Percentiles rank a stretch among this genome's conserved stretches.
These are phyloP conservation scores for Centrapalus pauciflorus DNA, from an alignment of 129 eudicot species.

Conservation along the genomic window DNA sequence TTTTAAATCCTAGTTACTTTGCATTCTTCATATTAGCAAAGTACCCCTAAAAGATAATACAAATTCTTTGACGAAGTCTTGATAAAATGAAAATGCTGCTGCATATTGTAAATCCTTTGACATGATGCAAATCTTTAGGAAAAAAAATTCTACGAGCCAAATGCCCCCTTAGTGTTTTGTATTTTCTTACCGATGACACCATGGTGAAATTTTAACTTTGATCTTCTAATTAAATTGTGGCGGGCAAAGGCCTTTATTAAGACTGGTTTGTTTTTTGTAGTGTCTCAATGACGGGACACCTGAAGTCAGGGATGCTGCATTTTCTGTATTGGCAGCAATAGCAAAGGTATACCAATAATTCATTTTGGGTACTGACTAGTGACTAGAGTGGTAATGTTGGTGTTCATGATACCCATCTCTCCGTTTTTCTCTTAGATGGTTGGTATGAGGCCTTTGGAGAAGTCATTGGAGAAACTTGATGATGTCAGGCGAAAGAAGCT, in stretches of 20 bases:
- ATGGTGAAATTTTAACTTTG: neutral
- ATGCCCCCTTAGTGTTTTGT: neutral
- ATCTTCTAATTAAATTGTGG: neutral
- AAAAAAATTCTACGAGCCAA: too few species aligned
- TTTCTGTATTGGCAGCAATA: conserved; percentile 88
- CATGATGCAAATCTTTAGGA: too few species aligned
- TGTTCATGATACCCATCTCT: neutral
- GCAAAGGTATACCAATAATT: conserved; percentile 59
- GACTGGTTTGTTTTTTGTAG: conserved; percentile 35
- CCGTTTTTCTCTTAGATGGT: conserved; percentile 47
- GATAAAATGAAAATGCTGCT: too few species aligned
- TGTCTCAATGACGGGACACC: conserved; percentile 98
- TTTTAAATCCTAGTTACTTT: too few species aligned
- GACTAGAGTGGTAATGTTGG: neutral
- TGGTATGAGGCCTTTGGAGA: conserved; percentile 99
- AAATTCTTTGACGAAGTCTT: too few species aligned
- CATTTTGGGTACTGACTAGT: neutral
- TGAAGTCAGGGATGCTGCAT: conserved; percentile 99
- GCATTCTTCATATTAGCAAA: too few species aligned
- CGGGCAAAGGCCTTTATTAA: neutral
- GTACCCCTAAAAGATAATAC: too few species aligned
- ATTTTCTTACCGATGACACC: neutral
- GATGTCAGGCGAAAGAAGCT: conserved; percentile 92
- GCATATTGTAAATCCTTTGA: too few species aligned
- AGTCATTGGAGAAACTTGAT: conserved; percentile 93